phyloP scores from a whole-genome alignment of 1,284 basidiomycete species.

The Sanghuangporus weigelae region DNA sequence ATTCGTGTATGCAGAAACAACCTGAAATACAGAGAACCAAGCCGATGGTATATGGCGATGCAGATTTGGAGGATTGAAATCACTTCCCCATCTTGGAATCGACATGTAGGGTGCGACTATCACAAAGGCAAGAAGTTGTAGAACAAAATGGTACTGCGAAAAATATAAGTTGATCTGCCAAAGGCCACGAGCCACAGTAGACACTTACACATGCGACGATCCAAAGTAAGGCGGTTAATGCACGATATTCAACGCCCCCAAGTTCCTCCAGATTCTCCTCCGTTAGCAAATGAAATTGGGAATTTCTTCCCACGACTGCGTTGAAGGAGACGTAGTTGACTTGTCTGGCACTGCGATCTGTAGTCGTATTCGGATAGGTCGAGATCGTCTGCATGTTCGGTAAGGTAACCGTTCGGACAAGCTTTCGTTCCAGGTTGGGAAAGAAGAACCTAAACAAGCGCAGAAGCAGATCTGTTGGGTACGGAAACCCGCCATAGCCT shows the following conservation, averaged over 20 bases:
- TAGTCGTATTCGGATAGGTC: slow-evolving; percentile 18
- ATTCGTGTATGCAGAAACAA: slow-evolving; percentile 86
- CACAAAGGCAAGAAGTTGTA: slow-evolving; percentile 63
- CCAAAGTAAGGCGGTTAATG: slow-evolving; percentile 75
- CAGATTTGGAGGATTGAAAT: slow-evolving; percentile 53
- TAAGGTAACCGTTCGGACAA: slow-evolving; percentile 68
- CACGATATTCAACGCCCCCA: slow-evolving; percentile 94
- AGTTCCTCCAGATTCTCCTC: slow-evolving; percentile 87
- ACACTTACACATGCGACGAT: slow-evolving; percentile 55
- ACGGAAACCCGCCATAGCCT: slow-evolving; percentile 87
- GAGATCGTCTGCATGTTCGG: slow-evolving; percentile 63
- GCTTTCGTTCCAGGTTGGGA: slow-evolving; percentile 46
- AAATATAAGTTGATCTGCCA: slow-evolving; percentile 4
- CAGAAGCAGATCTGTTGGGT: slow-evolving; percentile 58
- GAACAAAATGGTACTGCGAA: slow-evolving; percentile 64
- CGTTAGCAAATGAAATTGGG: slow-evolving; percentile 76
- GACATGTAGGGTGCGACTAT: slow-evolving; percentile 78
- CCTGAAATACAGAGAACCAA: slow-evolving; percentile 86
- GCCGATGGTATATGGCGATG: slow-evolving; percentile 49
- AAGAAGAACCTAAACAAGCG: slow-evolving; percentile 47
- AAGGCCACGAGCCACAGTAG: slow-evolving; percentile 19
- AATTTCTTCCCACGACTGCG: slow-evolving; percentile 82
- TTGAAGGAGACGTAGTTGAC: slow-evolving; percentile 85
- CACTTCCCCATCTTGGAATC: slow-evolving; percentile 41
- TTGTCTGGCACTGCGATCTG: slow-evolving; percentile 26